These are phyloP conservation scores for Phytophthora litchii DNA, from an alignment of 352 stramenopile species.

Conservation along the genomic window DNA sequence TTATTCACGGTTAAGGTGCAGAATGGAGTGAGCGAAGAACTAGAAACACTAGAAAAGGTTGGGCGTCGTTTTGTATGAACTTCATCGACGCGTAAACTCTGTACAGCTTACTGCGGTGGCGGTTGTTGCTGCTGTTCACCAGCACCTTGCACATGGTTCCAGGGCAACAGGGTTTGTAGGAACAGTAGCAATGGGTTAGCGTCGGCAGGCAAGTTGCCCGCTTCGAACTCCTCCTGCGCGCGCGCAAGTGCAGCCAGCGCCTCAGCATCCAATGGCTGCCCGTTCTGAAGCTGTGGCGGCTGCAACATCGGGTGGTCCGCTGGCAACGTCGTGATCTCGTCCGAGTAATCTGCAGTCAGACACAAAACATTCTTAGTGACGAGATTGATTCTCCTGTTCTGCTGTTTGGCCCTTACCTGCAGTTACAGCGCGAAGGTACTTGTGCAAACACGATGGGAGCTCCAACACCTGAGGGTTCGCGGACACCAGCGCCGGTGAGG, in stretches of 20 bases:
- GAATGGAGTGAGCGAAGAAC: too few species aligned
- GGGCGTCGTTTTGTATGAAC: too few species aligned
- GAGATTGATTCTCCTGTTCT: neutral
- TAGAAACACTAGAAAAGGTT: too few species aligned
- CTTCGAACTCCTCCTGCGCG: constrained; percentile 68
- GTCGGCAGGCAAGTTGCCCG: constrained; percentile 74
- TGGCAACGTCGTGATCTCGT: constrained; percentile 86
- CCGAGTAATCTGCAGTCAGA: constrained; percentile 69
- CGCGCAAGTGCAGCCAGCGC: constrained; percentile 58
- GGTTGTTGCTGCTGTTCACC: constrained; percentile 28
- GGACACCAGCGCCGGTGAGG: constrained; percentile 51
- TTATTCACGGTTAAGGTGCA: too few species aligned
- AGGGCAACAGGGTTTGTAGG: constrained; percentile 82
- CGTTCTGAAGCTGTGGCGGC: constrained; percentile 63
- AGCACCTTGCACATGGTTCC: constrained; percentile 81
- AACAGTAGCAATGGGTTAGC: constrained; percentile 87
- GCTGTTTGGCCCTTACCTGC: constrained; percentile 45
- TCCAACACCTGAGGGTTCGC: constrained; percentile 62
- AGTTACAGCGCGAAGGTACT: constrained; percentile 72
- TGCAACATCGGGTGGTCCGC: constrained; percentile 87
- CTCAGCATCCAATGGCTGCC: constrained; percentile 63
- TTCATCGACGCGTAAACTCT: constrained; percentile 7
- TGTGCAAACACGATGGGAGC: constrained; percentile 62
- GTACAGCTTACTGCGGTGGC: constrained; percentile 20
- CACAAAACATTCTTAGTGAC: constrained; percentile 1